Conservation (phyloP, 345 rosid species). For the Raphanus raphanistrum region DNA sequence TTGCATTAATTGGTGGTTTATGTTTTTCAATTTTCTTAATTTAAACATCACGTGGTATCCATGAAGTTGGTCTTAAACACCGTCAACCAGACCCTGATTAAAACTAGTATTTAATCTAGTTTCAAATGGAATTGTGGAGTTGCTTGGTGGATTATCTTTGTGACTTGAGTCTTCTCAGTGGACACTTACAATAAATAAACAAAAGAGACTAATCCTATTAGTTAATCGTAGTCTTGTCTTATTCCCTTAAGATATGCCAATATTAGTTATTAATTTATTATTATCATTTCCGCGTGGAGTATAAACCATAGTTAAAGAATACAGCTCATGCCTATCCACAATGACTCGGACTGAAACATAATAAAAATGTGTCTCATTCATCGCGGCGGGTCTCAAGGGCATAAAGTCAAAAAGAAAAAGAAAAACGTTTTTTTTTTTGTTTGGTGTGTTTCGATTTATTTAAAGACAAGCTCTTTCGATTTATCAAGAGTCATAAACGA, state of each 20-base stretch:
- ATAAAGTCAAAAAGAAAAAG: slow-evolving; percentile 12
- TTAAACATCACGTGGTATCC: slow-evolving; percentile 11
- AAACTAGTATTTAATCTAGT: background rate
- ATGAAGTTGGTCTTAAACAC: slow-evolving; percentile 15
- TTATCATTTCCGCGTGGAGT: background rate
- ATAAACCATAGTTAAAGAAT: background rate
- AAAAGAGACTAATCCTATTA: background rate
- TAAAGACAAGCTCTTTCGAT: background rate
- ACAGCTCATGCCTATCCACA: slow-evolving; percentile 33
- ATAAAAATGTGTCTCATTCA: slow-evolving; percentile 16
- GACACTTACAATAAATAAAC: slow-evolving; percentile 30
- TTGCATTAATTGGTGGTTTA: background rate
- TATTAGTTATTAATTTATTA: background rate
- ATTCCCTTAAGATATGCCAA: slow-evolving; percentile 14
- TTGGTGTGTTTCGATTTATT: background rate
- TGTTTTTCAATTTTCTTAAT: background rate
- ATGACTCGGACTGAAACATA: slow-evolving; percentile 31
- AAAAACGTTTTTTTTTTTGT: background rate
- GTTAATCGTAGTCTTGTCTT: slow-evolving; percentile 25
- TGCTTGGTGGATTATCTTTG: slow-evolving; percentile 31
- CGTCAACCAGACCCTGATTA: background rate
- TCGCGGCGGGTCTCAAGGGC: slow-evolving; percentile 3
- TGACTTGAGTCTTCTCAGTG: slow-evolving; percentile 32
- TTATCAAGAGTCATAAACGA: background rate
- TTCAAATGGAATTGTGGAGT: slow-evolving; percentile 19